These are phyloP conservation scores for Fusarium sp. DNA, from an alignment of 2,329 filamentous ascomycete species.

Conservation along the genomic window DNA sequence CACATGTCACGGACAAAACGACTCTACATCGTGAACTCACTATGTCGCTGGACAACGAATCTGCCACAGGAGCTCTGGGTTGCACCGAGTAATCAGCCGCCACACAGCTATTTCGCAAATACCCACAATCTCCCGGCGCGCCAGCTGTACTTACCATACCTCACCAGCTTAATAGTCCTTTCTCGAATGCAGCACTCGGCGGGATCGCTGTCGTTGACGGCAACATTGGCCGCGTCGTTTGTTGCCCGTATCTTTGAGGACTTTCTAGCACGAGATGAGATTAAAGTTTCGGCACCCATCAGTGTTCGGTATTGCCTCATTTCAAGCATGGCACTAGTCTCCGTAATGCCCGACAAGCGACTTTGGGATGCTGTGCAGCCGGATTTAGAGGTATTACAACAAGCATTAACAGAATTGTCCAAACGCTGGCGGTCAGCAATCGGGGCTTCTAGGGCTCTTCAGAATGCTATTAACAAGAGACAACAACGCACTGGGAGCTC, in stretches of 20 bases:
- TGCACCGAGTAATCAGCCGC: background rate
- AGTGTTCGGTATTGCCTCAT: background rate
- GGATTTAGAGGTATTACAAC: background rate
- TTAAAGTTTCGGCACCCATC: background rate
- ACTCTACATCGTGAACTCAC: background rate
- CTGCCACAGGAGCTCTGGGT: background rate
- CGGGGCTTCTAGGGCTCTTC: background rate
- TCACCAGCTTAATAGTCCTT: background rate
- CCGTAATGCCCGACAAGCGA: background rate
- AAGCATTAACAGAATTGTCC: background rate
- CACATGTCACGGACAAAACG: slow-evolving; percentile 3
- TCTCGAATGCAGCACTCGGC: background rate
- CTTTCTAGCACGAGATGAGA: background rate
- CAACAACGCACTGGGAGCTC: background rate
- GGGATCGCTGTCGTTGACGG: background rate
- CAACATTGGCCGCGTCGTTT: background rate
- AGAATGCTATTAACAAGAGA: slow-evolving; percentile 1
- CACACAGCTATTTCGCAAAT: background rate
- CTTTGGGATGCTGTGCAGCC: background rate
- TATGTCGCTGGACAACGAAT: background rate
- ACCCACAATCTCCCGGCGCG: background rate
- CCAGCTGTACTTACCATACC: background rate
- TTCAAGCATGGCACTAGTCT: background rate
- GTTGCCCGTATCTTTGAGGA: background rate
- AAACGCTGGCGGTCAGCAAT: background rate